phyloP scores from a whole-genome alignment of 2,329 filamentous ascomycete genomes.

The Colletotrichum siamense region DNA sequence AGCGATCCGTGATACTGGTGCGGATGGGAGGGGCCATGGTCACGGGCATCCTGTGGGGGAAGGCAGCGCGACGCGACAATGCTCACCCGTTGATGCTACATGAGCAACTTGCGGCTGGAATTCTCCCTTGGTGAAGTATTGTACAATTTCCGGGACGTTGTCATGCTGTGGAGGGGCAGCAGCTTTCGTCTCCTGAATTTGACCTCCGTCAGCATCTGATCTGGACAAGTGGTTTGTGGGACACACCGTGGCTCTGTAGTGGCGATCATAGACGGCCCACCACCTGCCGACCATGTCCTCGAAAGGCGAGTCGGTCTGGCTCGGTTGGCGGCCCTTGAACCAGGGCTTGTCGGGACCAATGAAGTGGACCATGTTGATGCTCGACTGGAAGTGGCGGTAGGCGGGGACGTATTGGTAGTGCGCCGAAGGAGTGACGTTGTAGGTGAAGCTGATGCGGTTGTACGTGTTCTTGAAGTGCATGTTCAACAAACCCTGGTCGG shows the following conservation, averaged over 20 bases:
- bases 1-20: conserved; percentile 10
- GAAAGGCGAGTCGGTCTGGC: conserved; percentile 67
- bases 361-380: conserved; percentile 91
- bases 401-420: conserved; percentile 98
- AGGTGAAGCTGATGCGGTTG: conserved; percentile 90
- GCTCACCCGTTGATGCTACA: conserved; percentile 36
- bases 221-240: background rate
- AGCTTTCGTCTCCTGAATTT: background rate
- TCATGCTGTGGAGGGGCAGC: background rate
- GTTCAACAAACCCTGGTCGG: conserved; percentile 94
- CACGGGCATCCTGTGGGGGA: conserved; percentile 21
- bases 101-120: conserved; percentile 41
- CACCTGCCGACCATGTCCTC: conserved; percentile 85
- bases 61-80: conserved; percentile 26
- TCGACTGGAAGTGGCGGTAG: conserved; percentile 89
- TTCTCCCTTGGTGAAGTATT: conserved; percentile 62
- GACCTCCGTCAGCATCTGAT: background rate
- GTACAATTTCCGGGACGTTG: conserved; percentile 43
- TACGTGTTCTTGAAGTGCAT: conserved; percentile 87
- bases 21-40: conserved; percentile 11
- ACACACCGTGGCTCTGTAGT: conserved; percentile 69
- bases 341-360: conserved; percentile 93
- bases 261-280: conserved; percentile 94
- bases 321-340: conserved; percentile 66
- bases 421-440: conserved; percentile 95